Evolutionary conservation across 2,329 filamentous ascomycete species (phyloP), one percentile per base, ranked within the genome.

Genomic region (Pyrenophora teres): DNA sequence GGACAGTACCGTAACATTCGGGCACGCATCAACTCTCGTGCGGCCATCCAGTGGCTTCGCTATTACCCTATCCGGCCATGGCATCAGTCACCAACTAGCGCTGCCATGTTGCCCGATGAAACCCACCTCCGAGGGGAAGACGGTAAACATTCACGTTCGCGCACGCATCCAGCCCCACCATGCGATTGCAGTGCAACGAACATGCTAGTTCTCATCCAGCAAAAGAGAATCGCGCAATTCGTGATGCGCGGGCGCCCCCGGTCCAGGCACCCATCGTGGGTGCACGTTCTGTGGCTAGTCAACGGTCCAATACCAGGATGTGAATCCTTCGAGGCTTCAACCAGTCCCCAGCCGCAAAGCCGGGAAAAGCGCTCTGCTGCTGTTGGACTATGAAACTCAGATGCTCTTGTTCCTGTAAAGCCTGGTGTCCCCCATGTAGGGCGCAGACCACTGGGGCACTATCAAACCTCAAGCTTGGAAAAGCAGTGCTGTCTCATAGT

Each of bases 261-360:
- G 61, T 56, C 56, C 56, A 64, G 62, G 60, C 63, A 62, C 64
- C 50, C 56, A 63, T 55, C 56, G 57, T 54, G 58, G 58, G 62
- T 60, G 58, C 57, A 58, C 51, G 55, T 63, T 56, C 60, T 65
- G 54, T 53, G 52, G 64, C 66, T 71, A 73, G 56, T 57, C 39
- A 73, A 72, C 69, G 67, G 69, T 67, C 54, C 62, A 53, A 56
- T 50, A 45, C 69, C 58, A 63, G 70, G 70, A 60, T 64, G 32
- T 13, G 43, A 55, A 73, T 74, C 70, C 72, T 69, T 67, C 68
- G 63, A 70, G 65, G 70, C 70, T 70, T 67, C 63, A 63, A 67
- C 68, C 68, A 68, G 56, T 68, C 56, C 63, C 61, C 65, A 69
- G 69, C 68, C 69, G 65, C 65, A 67, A 55, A 70, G 52, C 68